Conservation (phyloP, 768 basidiomycete species). For the Butyriboletus loyo region DNA sequence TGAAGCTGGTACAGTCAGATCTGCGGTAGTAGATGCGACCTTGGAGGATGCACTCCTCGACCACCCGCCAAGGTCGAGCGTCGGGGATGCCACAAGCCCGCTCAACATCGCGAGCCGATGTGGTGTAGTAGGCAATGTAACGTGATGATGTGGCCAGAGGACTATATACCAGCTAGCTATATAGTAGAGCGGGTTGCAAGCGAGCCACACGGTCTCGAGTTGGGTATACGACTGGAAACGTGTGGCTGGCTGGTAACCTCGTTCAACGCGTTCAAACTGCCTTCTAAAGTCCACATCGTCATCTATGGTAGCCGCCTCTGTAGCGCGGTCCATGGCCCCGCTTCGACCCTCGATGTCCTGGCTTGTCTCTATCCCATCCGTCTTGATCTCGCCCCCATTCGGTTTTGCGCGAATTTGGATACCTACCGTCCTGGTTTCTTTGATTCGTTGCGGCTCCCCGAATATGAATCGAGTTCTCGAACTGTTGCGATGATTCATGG, state of each 20-base stretch:
- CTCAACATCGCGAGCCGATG: constrained; percentile 20
- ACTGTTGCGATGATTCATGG: constrained; percentile 1
- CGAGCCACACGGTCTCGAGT: constrained; percentile 7
- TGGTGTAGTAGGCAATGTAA: neutral
- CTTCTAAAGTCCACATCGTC: constrained; percentile 46
- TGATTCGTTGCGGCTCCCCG: constrained; percentile 30
- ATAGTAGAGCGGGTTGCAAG: neutral
- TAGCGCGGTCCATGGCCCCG: constrained; percentile 43
- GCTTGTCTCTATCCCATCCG: constrained; percentile 22
- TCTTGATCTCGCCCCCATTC: constrained; percentile 17
- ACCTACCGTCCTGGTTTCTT: constrained; percentile 11
- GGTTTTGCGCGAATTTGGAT: constrained; percentile 7
- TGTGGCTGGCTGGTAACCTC: constrained; percentile 3
- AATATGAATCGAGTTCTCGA: constrained; percentile 21
- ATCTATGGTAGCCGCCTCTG: constrained; percentile 42
- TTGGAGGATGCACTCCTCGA: constrained; percentile 13
- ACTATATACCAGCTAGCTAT: no score
- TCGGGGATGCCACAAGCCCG: constrained; percentile 23
- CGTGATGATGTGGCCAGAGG: no score
- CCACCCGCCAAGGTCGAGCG: constrained; percentile 19
- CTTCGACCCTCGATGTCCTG: constrained; percentile 19
- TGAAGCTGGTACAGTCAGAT: neutral
- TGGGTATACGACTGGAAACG: neutral
- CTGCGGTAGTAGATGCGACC: neutral
- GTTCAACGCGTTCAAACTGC: neutral